Evolutionary conservation across 306 rosid genomes (phyloP).

Genomic region (Medicago arabica): DNA sequence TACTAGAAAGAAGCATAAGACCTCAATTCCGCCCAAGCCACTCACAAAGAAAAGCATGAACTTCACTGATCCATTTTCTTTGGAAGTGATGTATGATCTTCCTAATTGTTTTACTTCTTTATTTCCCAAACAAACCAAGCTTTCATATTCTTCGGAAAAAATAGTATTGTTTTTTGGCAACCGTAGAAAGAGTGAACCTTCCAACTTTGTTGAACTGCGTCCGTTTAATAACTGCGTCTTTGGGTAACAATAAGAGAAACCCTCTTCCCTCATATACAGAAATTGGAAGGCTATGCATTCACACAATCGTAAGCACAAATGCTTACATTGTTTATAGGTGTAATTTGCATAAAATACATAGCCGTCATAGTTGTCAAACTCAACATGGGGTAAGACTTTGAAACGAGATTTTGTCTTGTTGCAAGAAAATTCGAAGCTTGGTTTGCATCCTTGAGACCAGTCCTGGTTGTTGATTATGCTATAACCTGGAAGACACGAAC

Average conservation of each 20-base stretch:
- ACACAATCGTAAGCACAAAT: not conserved
- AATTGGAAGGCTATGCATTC: not conserved
- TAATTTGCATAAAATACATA: not conserved
- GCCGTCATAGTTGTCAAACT: slow-evolving; percentile 22
- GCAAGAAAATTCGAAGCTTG: slow-evolving; percentile 34
- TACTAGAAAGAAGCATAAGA: slow-evolving; percentile 18
- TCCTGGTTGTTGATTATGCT: not conserved
- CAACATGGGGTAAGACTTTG: not conserved
- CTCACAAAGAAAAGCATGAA: slow-evolving; percentile 26
- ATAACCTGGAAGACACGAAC: slow-evolving; percentile 32
- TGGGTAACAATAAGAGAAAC: slow-evolving; percentile 7
- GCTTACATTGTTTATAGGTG: slow-evolving; percentile 15
- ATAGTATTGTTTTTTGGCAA: not conserved
- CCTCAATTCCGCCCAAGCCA: slow-evolving; percentile 26
- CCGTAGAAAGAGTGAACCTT: not conserved
- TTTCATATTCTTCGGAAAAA: not conserved
- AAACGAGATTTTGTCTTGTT: slow-evolving; percentile 17
- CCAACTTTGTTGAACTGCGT: not conserved
- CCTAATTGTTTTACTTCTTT: too few species aligned
- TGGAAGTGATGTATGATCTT: not conserved
- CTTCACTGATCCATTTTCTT: slow-evolving; percentile 23
- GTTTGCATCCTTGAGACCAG: slow-evolving; percentile 36
- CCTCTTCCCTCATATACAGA: not conserved
- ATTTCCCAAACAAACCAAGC: too few species aligned
- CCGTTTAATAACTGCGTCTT: slow-evolving; percentile 28